Evolutionary conservation across 345 rosid species (phyloP).

Genomic region (Erodium maritimum): DNA sequence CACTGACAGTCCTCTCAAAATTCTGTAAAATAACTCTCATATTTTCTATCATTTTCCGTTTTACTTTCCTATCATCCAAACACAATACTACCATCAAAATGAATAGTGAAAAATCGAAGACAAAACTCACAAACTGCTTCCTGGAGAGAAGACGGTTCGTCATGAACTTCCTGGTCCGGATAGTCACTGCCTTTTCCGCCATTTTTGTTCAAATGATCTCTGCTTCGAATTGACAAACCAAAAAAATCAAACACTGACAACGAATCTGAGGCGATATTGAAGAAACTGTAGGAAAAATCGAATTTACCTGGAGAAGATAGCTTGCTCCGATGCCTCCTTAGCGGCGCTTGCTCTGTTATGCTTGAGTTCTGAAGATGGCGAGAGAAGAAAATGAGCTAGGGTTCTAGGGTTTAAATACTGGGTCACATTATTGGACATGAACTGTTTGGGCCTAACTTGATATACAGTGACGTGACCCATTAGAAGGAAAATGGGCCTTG

Average conservation of each 20-base stretch:
- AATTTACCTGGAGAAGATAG: not conserved
- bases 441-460: no score
- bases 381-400: not conserved
- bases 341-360: not conserved
- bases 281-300: not conserved
- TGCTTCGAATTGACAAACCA: not conserved
- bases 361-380: not conserved
- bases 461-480: no score
- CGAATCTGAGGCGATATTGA: not conserved
- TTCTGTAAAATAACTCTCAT: no score
- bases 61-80: no score
- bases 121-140: conserved; percentile 35
- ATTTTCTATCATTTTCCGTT: no score
- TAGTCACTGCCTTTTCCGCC: conserved; percentile 47
- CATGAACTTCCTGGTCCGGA: conserved; percentile 48
- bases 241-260: not conserved
- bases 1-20: no score
- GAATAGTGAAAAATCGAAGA: no score
- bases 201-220: not conserved
- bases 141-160: conserved; percentile 44
- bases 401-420: not conserved
- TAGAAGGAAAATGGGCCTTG: no score
- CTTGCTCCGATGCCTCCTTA: not conserved
- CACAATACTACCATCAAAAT: no score
- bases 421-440: no score